These are phyloP conservation scores for Fusarium cicatricum DNA, from an alignment of 2,329 filamentous ascomycete genomes.

Conservation along the genomic window DNA sequence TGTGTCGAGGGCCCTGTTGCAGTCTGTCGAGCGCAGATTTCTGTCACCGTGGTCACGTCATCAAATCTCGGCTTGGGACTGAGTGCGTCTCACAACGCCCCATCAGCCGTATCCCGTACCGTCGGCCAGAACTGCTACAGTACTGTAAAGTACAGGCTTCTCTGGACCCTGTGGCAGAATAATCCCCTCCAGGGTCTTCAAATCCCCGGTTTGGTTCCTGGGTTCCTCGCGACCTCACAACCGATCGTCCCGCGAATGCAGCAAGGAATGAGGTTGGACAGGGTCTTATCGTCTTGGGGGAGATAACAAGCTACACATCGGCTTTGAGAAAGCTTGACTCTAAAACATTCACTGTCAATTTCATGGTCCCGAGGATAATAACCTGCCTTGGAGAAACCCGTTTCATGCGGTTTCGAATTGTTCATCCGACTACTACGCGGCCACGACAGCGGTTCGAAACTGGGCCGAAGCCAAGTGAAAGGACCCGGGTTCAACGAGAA, in stretches of 20 bases:
- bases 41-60: slow-evolving; percentile 21
- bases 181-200: background rate
- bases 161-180: background rate
- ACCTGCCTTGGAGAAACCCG: background rate
- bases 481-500: slow-evolving; percentile 17
- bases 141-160: no score
- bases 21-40: slow-evolving; percentile 4
- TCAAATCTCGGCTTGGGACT: slow-evolving; percentile 1
- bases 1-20: background rate
- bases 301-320: slow-evolving; percentile 15
- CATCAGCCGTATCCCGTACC: background rate
- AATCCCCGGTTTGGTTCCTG: background rate
- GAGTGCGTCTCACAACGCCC: background rate
- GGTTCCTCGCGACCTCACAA: background rate
- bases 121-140: background rate
- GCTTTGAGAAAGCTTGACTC: slow-evolving; percentile 1
- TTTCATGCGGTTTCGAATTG: slow-evolving; percentile 2
- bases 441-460: slow-evolving; percentile 18
- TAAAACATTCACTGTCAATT: background rate
- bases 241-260: background rate
- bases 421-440: slow-evolving; percentile 1
- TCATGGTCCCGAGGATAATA: no score
- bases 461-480: slow-evolving; percentile 1
- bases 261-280: slow-evolving; percentile 8
- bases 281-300: background rate